Evolutionary conservation across 768 basidiomycete species (phyloP).

Genomic region (Russula brevipes): DNA sequence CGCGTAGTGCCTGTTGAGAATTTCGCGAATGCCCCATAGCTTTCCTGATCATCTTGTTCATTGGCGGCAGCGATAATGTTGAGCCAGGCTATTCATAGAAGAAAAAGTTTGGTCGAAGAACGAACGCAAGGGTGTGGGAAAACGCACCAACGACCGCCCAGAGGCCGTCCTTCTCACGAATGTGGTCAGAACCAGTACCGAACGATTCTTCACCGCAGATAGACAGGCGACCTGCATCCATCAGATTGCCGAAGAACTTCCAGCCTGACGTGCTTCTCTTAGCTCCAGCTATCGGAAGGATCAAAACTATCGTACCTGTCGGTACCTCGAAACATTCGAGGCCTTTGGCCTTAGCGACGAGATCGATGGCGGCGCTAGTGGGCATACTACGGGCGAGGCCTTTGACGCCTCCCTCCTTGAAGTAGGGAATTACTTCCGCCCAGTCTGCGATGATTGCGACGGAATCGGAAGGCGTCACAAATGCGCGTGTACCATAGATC

Average conservation of each 20-base stretch:
- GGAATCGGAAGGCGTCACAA: slow-evolving; percentile 96
- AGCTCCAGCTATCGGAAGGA: not conserved
- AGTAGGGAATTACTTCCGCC: slow-evolving; percentile 89
- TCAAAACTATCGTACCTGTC: slow-evolving; percentile 54
- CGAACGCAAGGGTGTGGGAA: not conserved
- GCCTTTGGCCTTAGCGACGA: slow-evolving; percentile 91
- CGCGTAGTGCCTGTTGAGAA: slow-evolving; percentile 81
- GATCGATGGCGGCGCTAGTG: slow-evolving; percentile 92
- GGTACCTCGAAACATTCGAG: slow-evolving; percentile 94
- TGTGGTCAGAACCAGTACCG: slow-evolving; percentile 99
- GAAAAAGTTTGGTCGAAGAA: not conserved
- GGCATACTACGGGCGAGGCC: slow-evolving; percentile 98
- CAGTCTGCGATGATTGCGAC: slow-evolving; percentile 99
- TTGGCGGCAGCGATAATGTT: slow-evolving; percentile 94
- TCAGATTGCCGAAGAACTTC: slow-evolving; percentile 99
- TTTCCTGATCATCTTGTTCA: slow-evolving; percentile 54
- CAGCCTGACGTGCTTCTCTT: slow-evolving; percentile 53
- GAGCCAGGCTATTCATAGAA: slow-evolving; percentile 69
- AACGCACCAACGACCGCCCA: slow-evolving; percentile 92
- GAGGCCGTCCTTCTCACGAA: slow-evolving; percentile 98
- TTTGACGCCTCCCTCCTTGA: slow-evolving; percentile 86
- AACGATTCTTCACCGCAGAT: slow-evolving; percentile 99
- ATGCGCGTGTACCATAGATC: slow-evolving; percentile 98
- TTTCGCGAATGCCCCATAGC: slow-evolving; percentile 84
- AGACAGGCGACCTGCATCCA: slow-evolving; percentile 96